phyloP scores from a whole-genome alignment of 176 grass and related monocot species.

The Calamus simplicifolius region DNA sequence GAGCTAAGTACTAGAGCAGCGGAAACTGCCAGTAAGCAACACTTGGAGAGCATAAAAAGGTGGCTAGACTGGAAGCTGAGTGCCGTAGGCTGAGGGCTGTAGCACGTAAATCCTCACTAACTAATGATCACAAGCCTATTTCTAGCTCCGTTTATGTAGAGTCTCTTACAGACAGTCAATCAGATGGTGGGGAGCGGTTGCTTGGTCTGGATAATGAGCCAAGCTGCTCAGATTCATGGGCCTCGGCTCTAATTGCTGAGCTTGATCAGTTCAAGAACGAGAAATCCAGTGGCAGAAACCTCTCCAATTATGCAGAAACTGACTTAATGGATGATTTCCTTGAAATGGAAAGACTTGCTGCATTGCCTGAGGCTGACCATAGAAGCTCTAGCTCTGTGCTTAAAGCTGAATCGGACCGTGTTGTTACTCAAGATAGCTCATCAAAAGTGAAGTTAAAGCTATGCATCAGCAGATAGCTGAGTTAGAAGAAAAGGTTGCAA shows the following conservation, averaged over 20 bases:
- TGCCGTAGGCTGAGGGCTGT: constrained; percentile 50
- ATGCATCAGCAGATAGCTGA: constrained; percentile 19
- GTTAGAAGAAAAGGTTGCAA: constrained; percentile 49
- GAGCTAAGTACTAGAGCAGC: constrained; percentile 72
- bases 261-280: constrained; percentile 68
- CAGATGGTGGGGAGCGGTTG: neutral
- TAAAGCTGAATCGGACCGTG: neutral
- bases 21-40: constrained; percentile 81
- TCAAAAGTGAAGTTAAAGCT: constrained; percentile 5
- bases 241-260: constrained; percentile 49
- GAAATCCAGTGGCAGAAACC: constrained; percentile 27
- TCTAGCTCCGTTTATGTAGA: constrained; percentile 9
- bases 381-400: neutral
- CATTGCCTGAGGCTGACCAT: neutral
- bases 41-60: constrained; percentile 75
- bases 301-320: constrained; percentile 27
- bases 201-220: constrained; percentile 30
- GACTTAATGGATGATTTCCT: constrained; percentile 69
- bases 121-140: constrained; percentile 14
- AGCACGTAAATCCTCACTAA: constrained; percentile 8
- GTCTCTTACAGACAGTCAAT: too few relatives aligned
- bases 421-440: neutral
- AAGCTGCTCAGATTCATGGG: constrained; percentile 65
- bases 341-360: constrained; percentile 76
- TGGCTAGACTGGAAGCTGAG: constrained; percentile 60